Evolutionary conservation across 345 rosid genomes (phyloP).

Genomic region (Chamaenerion angustifolium): DNA sequence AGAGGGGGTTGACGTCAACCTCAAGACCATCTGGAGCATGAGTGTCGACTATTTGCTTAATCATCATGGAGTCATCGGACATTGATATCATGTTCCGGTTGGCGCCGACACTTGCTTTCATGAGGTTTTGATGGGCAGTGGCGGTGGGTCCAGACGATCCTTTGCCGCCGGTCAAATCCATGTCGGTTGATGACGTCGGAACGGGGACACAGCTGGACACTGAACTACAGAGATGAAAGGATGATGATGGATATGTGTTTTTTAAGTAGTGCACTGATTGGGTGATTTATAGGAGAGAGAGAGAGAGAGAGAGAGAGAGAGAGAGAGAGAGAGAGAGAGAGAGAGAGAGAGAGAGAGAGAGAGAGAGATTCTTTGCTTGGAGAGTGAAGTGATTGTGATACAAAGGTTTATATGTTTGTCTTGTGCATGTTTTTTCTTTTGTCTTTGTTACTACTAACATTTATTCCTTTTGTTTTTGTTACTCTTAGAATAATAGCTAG

Average conservation of each 20-base stretch:
- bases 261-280: neutral
- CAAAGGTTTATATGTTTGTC: slow-evolving; percentile 60
- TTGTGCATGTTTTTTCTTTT: slow-evolving; percentile 12
- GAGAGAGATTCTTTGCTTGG: neutral
- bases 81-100: slow-evolving; percentile 17
- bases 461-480: neutral
- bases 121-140: slow-evolving; percentile 6
- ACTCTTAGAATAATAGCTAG: slow-evolving; percentile 2
- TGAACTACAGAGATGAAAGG: too few relatives aligned
- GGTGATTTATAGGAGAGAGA: slow-evolving; percentile 1
- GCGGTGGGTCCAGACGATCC: neutral
- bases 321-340: too few relatives aligned
- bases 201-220: too few relatives aligned
- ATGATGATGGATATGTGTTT: neutral
- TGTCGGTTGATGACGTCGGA: neutral
- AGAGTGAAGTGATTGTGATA: neutral
- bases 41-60: slow-evolving; percentile 42
- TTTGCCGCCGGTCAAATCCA: slow-evolving; percentile 3
- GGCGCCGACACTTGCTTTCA: slow-evolving; percentile 21
- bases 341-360: too few relatives aligned
- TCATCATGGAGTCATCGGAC: slow-evolving; percentile 47
- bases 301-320: too few relatives aligned
- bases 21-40: slow-evolving; percentile 49
- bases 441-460: neutral
- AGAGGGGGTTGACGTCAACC: slow-evolving; percentile 49